A percentile compares a stretch with the other conserved stretches of the same genome.
phyloP scores from a whole-genome alignment of 2,329 filamentous ascomycete species.

The Lecanicillium sp. region DNA sequence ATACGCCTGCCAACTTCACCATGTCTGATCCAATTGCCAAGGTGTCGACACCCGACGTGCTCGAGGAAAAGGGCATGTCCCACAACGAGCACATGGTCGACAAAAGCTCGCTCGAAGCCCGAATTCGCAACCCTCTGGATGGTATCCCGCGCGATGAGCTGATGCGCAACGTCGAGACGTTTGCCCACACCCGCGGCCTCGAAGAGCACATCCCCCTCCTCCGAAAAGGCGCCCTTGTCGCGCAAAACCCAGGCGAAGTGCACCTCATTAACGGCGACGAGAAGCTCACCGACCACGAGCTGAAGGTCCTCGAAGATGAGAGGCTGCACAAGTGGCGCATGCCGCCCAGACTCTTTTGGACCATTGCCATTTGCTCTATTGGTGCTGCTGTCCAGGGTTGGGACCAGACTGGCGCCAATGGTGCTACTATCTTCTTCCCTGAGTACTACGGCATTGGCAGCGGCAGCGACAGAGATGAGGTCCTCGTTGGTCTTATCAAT shows the following conservation, averaged over 20 bases:
- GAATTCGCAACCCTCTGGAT: constrained; percentile 31
- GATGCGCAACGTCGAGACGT: constrained; percentile 49
- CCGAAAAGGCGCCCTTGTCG: constrained; percentile 64
- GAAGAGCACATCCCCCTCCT: constrained; percentile 50
- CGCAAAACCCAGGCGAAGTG: constrained; percentile 57
- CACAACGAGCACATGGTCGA: constrained; percentile 4
- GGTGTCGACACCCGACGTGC: constrained; percentile 1
- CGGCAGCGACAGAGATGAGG: constrained; percentile 25
- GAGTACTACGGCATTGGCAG: constrained; percentile 37
- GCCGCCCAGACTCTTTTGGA: constrained; percentile 55
- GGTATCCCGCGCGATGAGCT: constrained; percentile 45
- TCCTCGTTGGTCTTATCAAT: constrained; percentile 61
- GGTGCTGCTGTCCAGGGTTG: constrained; percentile 65
- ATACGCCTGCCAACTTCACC: not conserved
- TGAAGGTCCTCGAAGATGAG: constrained; percentile 52
- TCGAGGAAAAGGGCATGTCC: constrained; percentile 5
- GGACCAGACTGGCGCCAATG: constrained; percentile 59
- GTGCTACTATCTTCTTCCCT: constrained; percentile 56
- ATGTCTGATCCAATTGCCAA: constrained; percentile 7
- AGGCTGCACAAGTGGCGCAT: constrained; percentile 60
- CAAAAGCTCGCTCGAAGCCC: not conserved
- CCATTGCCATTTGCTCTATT: constrained; percentile 60
- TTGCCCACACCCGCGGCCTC: constrained; percentile 52
- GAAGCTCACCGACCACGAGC: constrained; percentile 52
- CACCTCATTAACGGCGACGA: constrained; percentile 50